These are phyloP conservation scores for Tremella fuciformis DNA, from an alignment of 768 basidiomycete genomes.

Conservation along the genomic window DNA sequence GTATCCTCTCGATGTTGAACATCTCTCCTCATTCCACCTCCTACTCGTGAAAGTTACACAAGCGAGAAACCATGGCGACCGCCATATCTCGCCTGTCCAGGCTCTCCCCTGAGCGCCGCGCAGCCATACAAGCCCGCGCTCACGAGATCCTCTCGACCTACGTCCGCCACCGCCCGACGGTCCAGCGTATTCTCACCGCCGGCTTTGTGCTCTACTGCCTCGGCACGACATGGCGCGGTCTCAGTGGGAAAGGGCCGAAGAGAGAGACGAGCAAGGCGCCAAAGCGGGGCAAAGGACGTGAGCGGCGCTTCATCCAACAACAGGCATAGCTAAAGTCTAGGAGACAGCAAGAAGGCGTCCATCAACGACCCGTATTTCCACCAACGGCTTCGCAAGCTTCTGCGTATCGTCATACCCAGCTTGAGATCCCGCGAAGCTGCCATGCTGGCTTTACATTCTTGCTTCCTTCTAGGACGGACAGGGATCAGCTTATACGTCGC, in stretches of 20 bases:
- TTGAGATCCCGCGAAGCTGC: conserved; percentile 81
- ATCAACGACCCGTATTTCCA: conserved; percentile 93
- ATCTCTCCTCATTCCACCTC: too few relatives aligned
- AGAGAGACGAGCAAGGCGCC: conserved; percentile 48
- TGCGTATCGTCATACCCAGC: conserved; percentile 84
- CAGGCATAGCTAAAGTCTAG: neutral
- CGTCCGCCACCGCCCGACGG: conserved; percentile 62
- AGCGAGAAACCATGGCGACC: neutral
- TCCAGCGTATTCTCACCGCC: conserved; percentile 68
- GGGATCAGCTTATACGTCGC: conserved; percentile 92
- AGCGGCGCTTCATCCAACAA: neutral
- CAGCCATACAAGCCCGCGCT: neutral
- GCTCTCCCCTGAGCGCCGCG: neutral
- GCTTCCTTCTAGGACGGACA: conserved; percentile 81
- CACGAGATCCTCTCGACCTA: conserved; percentile 54
- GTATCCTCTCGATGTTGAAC: too few relatives aligned
- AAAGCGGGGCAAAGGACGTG: conserved; percentile 15
- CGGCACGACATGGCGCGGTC: conserved; percentile 61
- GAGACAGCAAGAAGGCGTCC: conserved; percentile 17
- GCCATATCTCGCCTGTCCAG: neutral
- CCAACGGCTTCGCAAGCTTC: conserved; percentile 68
- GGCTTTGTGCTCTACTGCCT: conserved; percentile 70
- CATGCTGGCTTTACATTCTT: conserved; percentile 81
- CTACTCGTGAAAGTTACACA: neutral
- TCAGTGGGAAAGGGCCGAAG: conserved; percentile 55